Evolutionary conservation across 192 early-diverging fungal species (phyloP), one percentile per base, ranked within the genome.

Genomic region (Nowakowskiella sp.): DNA sequence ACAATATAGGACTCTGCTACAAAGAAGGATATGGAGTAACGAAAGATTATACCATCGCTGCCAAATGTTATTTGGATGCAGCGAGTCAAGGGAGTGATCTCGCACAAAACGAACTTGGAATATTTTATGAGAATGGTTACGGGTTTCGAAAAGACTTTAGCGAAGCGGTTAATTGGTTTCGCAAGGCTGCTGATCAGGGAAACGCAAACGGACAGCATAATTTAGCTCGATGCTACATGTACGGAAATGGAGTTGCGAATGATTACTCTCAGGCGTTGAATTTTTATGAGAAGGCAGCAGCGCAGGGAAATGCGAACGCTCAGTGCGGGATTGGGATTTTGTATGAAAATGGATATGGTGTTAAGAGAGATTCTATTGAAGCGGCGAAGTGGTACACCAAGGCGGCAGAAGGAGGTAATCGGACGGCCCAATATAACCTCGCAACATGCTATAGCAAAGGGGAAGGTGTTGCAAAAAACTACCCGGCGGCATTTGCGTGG

Each of bases 401-500:
- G 31, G 75, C 83, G 6, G 77, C 80, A 31, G 47, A 54, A n/a
- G 73, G 77, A 34, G 68, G 77, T 27, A 64, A 85, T 47, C 71
- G 73, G 53, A 62, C 19, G 57, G 68, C 13, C 76, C 76, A 25
- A 67, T 72, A 49, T 77, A 68, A 51, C 26, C 47, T 62, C 27
- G 61, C 25, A 6, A 6, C 6, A 4, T 32, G 53, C 8, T 47
- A 57, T 30, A 55, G 53, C 27, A 43, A 53, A 19, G 62, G 62
- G 1, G 60, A 51, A 6, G 62, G 49, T 0, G 39, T 60, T 22
- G 42, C 52, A 29, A n/a, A 25, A 21, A 58, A 64, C 23, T 8
- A 19, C 16, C 6, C 1, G 24, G 23, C 28, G 16, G 58, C 62
- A 16, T 60, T 64, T 25, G 57, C 30, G 1, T 59, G 56, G 62